These are phyloP conservation scores for Dimargaris xerosporica DNA, from an alignment of 192 early-diverging fungal genomes.

Conservation along the genomic window DNA sequence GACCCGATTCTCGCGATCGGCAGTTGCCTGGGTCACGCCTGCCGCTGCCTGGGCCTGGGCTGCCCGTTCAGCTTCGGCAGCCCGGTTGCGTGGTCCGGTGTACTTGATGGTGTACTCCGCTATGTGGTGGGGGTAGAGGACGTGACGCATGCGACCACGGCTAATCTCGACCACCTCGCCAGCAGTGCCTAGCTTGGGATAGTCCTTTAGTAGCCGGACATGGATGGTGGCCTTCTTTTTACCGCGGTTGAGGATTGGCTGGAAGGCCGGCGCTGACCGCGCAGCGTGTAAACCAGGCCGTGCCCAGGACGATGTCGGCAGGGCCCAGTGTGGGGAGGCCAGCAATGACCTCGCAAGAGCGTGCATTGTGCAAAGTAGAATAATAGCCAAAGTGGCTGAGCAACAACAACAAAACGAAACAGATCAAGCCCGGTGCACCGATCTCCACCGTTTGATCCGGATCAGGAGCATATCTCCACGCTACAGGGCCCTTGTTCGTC, in stretches of 20 bases:
- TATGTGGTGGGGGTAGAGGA: constrained; percentile 27
- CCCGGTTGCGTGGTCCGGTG: constrained; percentile 23
- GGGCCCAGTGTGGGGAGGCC: too few relatives aligned
- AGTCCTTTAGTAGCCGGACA: constrained; percentile 20
- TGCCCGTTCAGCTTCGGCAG: constrained; percentile 6
- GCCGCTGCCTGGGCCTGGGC: neutral
- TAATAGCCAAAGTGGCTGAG: too few relatives aligned
- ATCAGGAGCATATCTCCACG: too few relatives aligned
- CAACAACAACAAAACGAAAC: too few relatives aligned
- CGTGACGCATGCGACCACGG: constrained; percentile 27
- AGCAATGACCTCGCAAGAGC: too few relatives aligned
- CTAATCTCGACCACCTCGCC: constrained; percentile 21
- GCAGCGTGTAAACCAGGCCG: too few relatives aligned
- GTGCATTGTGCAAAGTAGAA: too few relatives aligned
- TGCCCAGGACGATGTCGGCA: too few relatives aligned
- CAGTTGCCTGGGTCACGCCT: neutral
- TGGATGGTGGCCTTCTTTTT: constrained; percentile 23
- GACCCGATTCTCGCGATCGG: too few relatives aligned
- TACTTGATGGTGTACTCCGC: constrained; percentile 23
- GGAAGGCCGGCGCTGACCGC: neutral
- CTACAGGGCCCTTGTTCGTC: too few relatives aligned
- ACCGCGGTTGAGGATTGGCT: constrained; percentile 18
- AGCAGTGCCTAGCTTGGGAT: constrained; percentile 21
- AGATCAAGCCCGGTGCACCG: too few relatives aligned
- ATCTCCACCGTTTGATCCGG: too few relatives aligned